Base-by-base conservation (phyloP, 2,329 filamentous ascomycete genomes). In the Paradendryphiella salina region DNA sequence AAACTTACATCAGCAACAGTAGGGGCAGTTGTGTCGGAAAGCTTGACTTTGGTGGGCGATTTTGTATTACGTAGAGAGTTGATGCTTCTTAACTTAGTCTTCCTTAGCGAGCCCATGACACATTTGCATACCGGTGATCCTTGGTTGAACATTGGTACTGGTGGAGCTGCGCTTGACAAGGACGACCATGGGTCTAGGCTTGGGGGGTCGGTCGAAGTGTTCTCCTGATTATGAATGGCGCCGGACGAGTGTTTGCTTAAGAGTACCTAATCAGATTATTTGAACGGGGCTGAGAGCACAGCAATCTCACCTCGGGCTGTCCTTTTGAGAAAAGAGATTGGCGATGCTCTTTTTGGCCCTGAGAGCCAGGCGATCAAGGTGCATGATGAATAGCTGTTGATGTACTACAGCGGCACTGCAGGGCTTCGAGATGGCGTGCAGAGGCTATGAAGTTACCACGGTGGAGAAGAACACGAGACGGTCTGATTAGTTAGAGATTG, bases 301-400 rank as follows among this genome's bases (percentile, higher is more conserved):
- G 5, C 9, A 6, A 4, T 50, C 47, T 26, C 21, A 45, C 36
- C 23, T 21, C 9, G 40, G 13, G 13, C 17, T 21, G n/a, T 29
- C 45, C 5, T 58, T 39, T n/a, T 43, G 45, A 28, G 55, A 54
- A 56, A 65, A 63, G 49, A 70, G 60, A 13, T 61, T 64, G 5
- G 66, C 62, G 32, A 69, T 49, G 36, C 68, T 70, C 54, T 66
- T 69, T 47, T 63, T 71, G 10, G 63, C 61, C 43, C 59, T 57
- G 35, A 68, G 41, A 15, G 58, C 59, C 18, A 71, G 56, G 31
- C 58, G 61, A 46, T 63, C 64, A 29, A 71, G 49, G 35, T 54
- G 59, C 63, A 65, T 72, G 46, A 36, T 50, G 53, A 48, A 39
- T 60, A 31, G 45, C 50, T 52, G 54, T 17, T 52, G 36, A 31